These are phyloP conservation scores for Ulmus americana DNA, from an alignment of 331 rosid genomes.

Conservation along the genomic window DNA sequence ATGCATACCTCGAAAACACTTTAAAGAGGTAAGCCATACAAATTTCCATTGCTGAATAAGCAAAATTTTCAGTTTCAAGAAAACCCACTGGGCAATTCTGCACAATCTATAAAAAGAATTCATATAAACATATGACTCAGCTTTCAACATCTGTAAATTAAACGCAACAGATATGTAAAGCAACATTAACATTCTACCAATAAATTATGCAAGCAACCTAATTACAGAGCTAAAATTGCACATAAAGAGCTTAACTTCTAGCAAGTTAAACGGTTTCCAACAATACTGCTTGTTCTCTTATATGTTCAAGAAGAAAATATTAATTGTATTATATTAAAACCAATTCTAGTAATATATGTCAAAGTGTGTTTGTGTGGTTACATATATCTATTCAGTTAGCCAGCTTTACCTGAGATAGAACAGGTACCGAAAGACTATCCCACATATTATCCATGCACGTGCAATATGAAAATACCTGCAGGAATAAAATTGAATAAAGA, in stretches of 20 bases:
- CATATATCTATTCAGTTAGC: background rate
- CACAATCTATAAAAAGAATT: constrained; percentile 55
- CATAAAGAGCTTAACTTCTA: constrained; percentile 1
- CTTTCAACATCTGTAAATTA: constrained; percentile 15
- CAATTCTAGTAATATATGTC: constrained; percentile 1
- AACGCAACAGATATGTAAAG: background rate
- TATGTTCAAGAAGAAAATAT: background rate
- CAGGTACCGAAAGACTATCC: constrained; percentile 67
- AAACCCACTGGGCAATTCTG: constrained; percentile 69
- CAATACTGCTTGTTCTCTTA: background rate
- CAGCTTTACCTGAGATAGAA: constrained; percentile 67
- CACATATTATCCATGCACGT: constrained; percentile 70
- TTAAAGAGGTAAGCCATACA: constrained; percentile 54
- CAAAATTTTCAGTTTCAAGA: constrained; percentile 51
- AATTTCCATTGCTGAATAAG: constrained; percentile 61
- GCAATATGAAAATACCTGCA: constrained; percentile 82
- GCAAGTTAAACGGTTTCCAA: constrained; percentile 1
- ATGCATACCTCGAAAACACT: constrained; percentile 50
- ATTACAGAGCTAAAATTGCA: background rate
- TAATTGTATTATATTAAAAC: background rate
- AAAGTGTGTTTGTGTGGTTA: background rate
- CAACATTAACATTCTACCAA: background rate
- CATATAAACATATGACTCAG: constrained; percentile 24
- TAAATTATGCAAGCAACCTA: constrained; percentile 3
- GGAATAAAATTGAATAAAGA: constrained; percentile 11